A percentile compares a stretch with the other conserved stretches of the same genome.
Conservation (phyloP, 495 filamentous ascomycete genomes). For the Aspergillus bridgeri region DNA sequence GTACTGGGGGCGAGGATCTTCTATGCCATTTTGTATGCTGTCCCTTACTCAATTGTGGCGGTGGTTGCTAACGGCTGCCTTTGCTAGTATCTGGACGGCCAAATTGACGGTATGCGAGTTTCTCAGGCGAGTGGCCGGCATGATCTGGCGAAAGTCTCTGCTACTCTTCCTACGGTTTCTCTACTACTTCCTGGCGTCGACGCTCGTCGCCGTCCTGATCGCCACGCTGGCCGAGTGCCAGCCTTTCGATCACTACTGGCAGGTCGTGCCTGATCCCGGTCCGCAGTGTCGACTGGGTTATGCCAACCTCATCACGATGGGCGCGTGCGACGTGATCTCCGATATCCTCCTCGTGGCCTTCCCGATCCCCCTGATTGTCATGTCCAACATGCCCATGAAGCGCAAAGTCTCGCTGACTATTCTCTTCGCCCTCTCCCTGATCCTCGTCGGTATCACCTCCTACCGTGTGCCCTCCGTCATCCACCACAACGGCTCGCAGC, state of each 20-base stretch:
- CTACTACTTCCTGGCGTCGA: slow-evolving; percentile 67
- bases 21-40: slow-evolving; percentile 52
- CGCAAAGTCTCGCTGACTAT: slow-evolving; percentile 63
- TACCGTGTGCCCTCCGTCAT: slow-evolving; percentile 77
- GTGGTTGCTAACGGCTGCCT: not conserved
- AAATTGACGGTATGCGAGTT: slow-evolving; percentile 91
- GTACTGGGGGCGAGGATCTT: slow-evolving; percentile 52
- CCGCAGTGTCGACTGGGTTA: slow-evolving; percentile 79
- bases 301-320: slow-evolving; percentile 84
- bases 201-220: slow-evolving; percentile 76
- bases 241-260: slow-evolving; percentile 85
- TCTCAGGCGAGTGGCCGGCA: slow-evolving; percentile 68
- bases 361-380: slow-evolving; percentile 80
- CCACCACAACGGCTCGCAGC: slow-evolving; percentile 57
- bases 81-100: slow-evolving; percentile 76
- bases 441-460: slow-evolving; percentile 69
- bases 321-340: slow-evolving; percentile 77
- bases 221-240: slow-evolving; percentile 81
- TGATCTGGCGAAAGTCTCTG: slow-evolving; percentile 69
- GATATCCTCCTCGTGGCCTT: slow-evolving; percentile 84
- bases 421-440: slow-evolving; percentile 78
- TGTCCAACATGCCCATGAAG: slow-evolving; percentile 63
- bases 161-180: slow-evolving; percentile 63
- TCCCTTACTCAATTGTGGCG: too few species aligned
- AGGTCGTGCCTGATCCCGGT: slow-evolving; percentile 85